A percentile compares a stretch with the other conserved stretches of the same genome.
Evolutionary conservation across 2,329 filamentous ascomycete genomes (phyloP).

Genomic region (Ambrosiella cleistominuta): DNA sequence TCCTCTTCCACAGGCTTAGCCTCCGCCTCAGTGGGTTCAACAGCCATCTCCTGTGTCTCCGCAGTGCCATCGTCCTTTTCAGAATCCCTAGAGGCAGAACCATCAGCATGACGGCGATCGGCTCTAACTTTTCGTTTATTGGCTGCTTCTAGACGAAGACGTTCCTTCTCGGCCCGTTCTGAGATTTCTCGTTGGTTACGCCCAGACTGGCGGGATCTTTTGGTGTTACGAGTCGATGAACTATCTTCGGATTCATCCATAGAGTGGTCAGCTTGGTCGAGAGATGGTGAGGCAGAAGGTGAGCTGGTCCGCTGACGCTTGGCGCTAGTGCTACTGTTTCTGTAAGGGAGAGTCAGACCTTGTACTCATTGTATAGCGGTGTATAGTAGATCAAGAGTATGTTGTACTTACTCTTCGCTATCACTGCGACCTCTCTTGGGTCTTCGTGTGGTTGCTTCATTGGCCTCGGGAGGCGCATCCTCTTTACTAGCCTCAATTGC

Average conservation of each 20-base stretch:
- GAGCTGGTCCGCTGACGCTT: slow-evolving; percentile 79
- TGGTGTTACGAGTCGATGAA: slow-evolving; percentile 30
- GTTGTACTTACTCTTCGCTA: slow-evolving; percentile 68
- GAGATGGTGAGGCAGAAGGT: slow-evolving; percentile 42
- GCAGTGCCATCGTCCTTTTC: slow-evolving; percentile 17
- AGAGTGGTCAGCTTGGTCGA: slow-evolving; percentile 29
- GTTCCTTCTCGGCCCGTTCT: slow-evolving; percentile 58
- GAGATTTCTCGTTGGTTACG: slow-evolving; percentile 45
- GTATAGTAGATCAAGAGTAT: background rate
- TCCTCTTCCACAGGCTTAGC: too few relatives aligned
- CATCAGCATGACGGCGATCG: slow-evolving; percentile 65
- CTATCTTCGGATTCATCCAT: slow-evolving; percentile 60
- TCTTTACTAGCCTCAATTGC: slow-evolving; percentile 93
- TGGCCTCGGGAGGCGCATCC: slow-evolving; percentile 39
- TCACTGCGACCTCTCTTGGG: slow-evolving; percentile 76
- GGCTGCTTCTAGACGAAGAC: slow-evolving; percentile 53
- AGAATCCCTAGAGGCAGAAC: slow-evolving; percentile 28
- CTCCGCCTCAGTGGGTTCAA: background rate
- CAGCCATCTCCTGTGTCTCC: background rate
- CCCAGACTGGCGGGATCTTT: slow-evolving; percentile 39
- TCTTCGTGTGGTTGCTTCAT: slow-evolving; percentile 36
- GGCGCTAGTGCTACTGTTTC: slow-evolving; percentile 43
- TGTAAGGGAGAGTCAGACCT: slow-evolving; percentile 21
- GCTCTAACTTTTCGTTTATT: slow-evolving; percentile 68
- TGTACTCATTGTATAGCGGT: background rate